A percentile compares a stretch with the other conserved stretches of the same genome.
phyloP scores from a whole-genome alignment of 495 filamentous ascomycete genomes.

The Annulohypoxylon moriforme region DNA sequence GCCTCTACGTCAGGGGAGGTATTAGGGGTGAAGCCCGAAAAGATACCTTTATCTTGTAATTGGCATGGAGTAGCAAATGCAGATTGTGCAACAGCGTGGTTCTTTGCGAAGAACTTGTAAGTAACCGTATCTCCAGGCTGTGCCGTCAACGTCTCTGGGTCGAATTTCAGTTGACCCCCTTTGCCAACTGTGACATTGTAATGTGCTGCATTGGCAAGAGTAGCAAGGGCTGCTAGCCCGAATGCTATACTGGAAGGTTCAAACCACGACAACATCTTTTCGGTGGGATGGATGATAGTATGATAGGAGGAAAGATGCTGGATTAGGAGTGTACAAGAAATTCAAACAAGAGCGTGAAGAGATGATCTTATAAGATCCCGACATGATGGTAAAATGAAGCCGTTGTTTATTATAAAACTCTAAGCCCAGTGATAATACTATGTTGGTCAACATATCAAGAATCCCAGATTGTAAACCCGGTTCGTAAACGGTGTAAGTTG shows the following conservation, averaged over 20 bases:
- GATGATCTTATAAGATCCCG: slow-evolving; percentile 11
- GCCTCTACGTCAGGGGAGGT: slow-evolving; percentile 47
- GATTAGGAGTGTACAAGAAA: not conserved
- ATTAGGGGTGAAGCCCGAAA: slow-evolving; percentile 61
- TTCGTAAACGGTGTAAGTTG: slow-evolving; percentile 30
- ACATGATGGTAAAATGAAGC: not conserved
- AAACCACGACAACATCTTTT: slow-evolving; percentile 47
- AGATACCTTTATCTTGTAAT: slow-evolving; percentile 60
- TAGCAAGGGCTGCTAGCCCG: slow-evolving; percentile 45
- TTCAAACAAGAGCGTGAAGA: not conserved
- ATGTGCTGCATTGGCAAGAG: slow-evolving; percentile 45
- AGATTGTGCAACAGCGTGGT: slow-evolving; percentile 71
- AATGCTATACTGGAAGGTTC: slow-evolving; percentile 36
- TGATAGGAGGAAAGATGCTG: slow-evolving; percentile 2
- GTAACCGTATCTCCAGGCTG: slow-evolving; percentile 61
- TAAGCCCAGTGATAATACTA: not conserved
- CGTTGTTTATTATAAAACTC: not conserved
- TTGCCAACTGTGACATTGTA: slow-evolving; percentile 54
- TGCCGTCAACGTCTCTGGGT: slow-evolving; percentile 49
- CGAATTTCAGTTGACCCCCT: slow-evolving; percentile 51
- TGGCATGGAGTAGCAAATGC: slow-evolving; percentile 69
- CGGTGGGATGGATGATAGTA: slow-evolving; percentile 6
- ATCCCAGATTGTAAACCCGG: not conserved
- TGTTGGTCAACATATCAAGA: not conserved
- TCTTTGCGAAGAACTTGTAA: slow-evolving; percentile 71